Evolutionary conservation across 73 alveolate species (phyloP), one percentile per base, ranked within the genome.

Genomic region (Paramecium pentaurelia): DNA sequence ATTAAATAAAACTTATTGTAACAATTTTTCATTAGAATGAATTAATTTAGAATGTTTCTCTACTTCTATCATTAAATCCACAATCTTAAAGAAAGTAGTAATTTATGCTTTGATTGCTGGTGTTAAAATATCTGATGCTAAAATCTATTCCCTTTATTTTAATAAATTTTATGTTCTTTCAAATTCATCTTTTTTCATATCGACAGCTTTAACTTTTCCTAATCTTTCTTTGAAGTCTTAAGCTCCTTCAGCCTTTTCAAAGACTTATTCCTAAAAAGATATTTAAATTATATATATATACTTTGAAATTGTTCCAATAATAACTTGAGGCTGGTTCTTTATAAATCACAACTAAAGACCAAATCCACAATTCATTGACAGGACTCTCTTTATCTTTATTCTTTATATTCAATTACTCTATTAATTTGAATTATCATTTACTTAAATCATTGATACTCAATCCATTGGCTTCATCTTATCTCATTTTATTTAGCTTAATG

Each of bases 291-390:
- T 10, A 54, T n/a, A 18, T 54, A 7, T 38, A 38, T 18, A 80
- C 91, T 49, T 80, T 80, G 58, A 80, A 80, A 49, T 80, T 80
- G 28, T 80, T 80, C 91, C 91, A 80, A 49, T 80, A 80, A 49
- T 80, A 80, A 36, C 75, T 80, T 25, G 64, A 32, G 49, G 91
- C 91, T 27, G 91, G 77, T 27, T 47, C 91, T 36, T 80, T 80
- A 80, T 80, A 80, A 20, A 80, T 80, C 12, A 80, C 71, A 20
- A 45, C 71, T 10, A 80, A 27, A 9, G 30, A 16, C 91, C 91
- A 80, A 1, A 80, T 14, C 77, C 71, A 80, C 2, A 80, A 22
- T 10, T 80, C 91, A 25, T 80, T 80, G 6, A 80, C 75, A 20
- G 71, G 77, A 47, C 91, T 80, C 30, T 80, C 91, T 58, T 80